These are phyloP conservation scores for Dendrobium huoshanense DNA, from an alignment of 106 monocot species.

Conservation along the genomic window DNA sequence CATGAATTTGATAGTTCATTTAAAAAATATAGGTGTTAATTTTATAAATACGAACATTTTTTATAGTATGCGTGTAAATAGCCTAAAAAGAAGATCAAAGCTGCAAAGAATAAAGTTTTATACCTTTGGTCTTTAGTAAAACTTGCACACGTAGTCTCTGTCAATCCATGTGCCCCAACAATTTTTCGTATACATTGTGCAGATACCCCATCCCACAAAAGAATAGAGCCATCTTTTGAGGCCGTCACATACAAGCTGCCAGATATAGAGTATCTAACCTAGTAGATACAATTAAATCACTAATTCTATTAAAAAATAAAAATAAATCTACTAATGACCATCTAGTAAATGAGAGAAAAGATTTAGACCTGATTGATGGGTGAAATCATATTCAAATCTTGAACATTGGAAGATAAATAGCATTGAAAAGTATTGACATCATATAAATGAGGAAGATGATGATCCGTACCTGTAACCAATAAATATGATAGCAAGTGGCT, in stretches of 20 bases:
- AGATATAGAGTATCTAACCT: slow-evolving; percentile 72
- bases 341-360: background rate
- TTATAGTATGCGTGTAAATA: background rate
- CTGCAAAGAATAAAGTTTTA: background rate
- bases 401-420: slow-evolving; percentile 65
- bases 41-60: too few species aligned
- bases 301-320: background rate
- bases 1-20: too few species aligned
- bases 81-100: background rate
- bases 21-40: too few species aligned
- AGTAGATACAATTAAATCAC: background rate
- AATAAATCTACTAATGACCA: background rate
- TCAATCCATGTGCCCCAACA: slow-evolving; percentile 59
- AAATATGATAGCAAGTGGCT: background rate
- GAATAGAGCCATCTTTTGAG: slow-evolving; percentile 83
- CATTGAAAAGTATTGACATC: slow-evolving; percentile 96
- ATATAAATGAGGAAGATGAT: slow-evolving; percentile 81
- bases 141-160: slow-evolving; percentile 74
- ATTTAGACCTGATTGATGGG: slow-evolving; percentile 82
- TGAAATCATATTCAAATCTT: slow-evolving; percentile 51
- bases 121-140: slow-evolving; percentile 94
- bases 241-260: slow-evolving; percentile 82
- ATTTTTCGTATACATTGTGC: slow-evolving; percentile 71
- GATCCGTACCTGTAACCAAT: slow-evolving; percentile 72
- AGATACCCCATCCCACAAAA: slow-evolving; percentile 77